phyloP scores from a whole-genome alignment of 768 basidiomycete species.

The Podaxis sp. region DNA sequence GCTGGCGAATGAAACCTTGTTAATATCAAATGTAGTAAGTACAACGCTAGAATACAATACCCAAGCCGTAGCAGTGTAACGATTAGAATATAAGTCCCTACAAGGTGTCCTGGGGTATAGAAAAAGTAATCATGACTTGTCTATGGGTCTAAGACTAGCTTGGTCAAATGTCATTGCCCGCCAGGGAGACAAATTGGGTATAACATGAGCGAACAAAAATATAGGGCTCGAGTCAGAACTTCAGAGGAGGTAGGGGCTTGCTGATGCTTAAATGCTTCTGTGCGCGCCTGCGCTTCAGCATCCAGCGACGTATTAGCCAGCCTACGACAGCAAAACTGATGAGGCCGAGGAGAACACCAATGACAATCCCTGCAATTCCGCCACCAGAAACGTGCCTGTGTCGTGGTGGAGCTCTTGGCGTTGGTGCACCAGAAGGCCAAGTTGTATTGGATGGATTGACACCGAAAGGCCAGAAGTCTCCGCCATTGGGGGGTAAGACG shows the following conservation, averaged over 20 bases:
- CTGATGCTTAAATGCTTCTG: conserved; percentile 19
- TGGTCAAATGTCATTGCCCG: neutral
- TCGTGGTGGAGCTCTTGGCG: neutral
- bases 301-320: conserved; percentile 49
- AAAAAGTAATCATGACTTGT: neutral
- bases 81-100: neutral
- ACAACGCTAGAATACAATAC: neutral
- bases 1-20: neutral
- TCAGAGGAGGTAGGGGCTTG: conserved; percentile 17
- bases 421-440: neutral
- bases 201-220: neutral
- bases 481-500: conserved; percentile 60
- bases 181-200: neutral
- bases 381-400: conserved; percentile 16
- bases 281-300: conserved; percentile 23
- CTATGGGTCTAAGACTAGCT: neutral
- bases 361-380: conserved; percentile 41
- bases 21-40: neutral
- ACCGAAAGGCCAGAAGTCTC: conserved; percentile 72
- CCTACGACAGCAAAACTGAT: conserved; percentile 31
- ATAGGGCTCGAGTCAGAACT: conserved; percentile 7
- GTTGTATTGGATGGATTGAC: conserved; percentile 37
- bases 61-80: neutral
- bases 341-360: conserved; percentile 48
- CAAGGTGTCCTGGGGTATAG: neutral